Evolutionary conservation across 2,329 filamentous ascomycete species (phyloP).

Genomic region (Xylariaceae sp.): DNA sequence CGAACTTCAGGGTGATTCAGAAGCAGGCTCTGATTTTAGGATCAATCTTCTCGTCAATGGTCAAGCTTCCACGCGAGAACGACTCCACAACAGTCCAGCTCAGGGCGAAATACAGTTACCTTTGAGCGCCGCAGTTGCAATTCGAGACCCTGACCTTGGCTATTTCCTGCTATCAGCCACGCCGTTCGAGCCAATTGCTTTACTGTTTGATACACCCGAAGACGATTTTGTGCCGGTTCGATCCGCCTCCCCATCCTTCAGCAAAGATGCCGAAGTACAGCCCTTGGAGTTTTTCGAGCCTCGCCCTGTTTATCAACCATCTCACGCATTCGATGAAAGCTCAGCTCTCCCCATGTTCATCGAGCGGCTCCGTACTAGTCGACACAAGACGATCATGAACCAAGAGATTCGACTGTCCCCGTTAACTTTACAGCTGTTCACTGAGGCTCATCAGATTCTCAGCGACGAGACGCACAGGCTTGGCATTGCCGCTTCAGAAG

Average conservation of each 20-base stretch:
- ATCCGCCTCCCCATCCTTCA: slow-evolving; percentile 52
- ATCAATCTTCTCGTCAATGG: slow-evolving; percentile 66
- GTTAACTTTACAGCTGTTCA: slow-evolving; percentile 73
- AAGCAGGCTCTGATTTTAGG: slow-evolving; percentile 66
- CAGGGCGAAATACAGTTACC: slow-evolving; percentile 53
- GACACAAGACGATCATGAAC: slow-evolving; percentile 66
- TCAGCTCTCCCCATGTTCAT: slow-evolving; percentile 64
- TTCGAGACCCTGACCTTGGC: slow-evolving; percentile 68
- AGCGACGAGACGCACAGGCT: slow-evolving; percentile 73
- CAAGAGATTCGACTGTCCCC: slow-evolving; percentile 75
- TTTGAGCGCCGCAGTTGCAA: slow-evolving; percentile 60
- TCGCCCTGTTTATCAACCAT: slow-evolving; percentile 71
- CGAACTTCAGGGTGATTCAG: slow-evolving; percentile 62
- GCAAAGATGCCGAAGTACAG: slow-evolving; percentile 52
- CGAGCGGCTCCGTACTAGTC: slow-evolving; percentile 63
- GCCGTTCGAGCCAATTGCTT: slow-evolving; percentile 61
- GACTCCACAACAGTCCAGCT: slow-evolving; percentile 61
- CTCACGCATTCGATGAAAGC: slow-evolving; percentile 63
- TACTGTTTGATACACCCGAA: slow-evolving; percentile 67
- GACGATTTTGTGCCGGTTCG: slow-evolving; percentile 53
- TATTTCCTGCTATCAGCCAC: slow-evolving; percentile 69
- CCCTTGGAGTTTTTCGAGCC: slow-evolving; percentile 64
- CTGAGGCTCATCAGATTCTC: slow-evolving; percentile 74
- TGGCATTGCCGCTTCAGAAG: slow-evolving; percentile 72
- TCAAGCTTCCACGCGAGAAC: slow-evolving; percentile 61